Conservation (phyloP, 2,329 filamentous ascomycete species). For the Pseudonectria foliicola region DNA sequence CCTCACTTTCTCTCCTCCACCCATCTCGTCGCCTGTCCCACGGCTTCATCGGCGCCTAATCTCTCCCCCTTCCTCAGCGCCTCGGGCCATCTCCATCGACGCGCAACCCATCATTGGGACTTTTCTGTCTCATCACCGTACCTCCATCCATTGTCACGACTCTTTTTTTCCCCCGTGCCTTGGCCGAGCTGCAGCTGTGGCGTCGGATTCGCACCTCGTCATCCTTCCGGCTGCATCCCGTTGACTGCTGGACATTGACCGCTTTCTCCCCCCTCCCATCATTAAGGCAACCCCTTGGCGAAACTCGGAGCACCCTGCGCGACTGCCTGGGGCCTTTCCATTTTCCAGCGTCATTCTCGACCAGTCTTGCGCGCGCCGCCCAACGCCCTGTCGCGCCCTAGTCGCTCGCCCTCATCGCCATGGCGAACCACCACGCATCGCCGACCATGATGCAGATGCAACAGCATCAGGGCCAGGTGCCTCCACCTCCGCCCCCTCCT, state of each 20-base stretch:
- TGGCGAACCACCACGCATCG: constrained; percentile 76
- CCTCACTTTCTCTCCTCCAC: constrained; percentile 30
- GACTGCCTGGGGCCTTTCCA: not conserved
- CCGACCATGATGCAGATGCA: constrained; percentile 69
- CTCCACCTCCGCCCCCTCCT: constrained; percentile 44
- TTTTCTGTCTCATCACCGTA: constrained; percentile 2
- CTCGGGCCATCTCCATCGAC: constrained; percentile 7
- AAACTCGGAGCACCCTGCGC: constrained; percentile 1
- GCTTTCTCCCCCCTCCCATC: constrained; percentile 11
- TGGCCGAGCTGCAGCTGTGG: constrained; percentile 3
- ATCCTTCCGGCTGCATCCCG: constrained; percentile 6
- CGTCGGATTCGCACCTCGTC: constrained; percentile 5
- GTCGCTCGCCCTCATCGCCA: constrained; percentile 27
- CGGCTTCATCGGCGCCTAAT: constrained; percentile 23
- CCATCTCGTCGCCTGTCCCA: constrained; percentile 25
- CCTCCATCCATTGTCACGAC: constrained; percentile 8
- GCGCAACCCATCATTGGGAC: constrained; percentile 5
- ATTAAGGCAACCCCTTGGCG: constrained; percentile 9
- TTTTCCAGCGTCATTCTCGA: constrained; percentile 6
- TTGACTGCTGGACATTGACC: constrained; percentile 8
- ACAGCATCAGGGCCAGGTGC: constrained; percentile 54
- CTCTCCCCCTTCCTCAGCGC: constrained; percentile 12
- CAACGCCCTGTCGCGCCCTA: constrained; percentile 3
- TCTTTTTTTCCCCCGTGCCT: constrained; percentile 5
- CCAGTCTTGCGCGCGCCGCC: too few relatives aligned